phyloP scores from a whole-genome alignment of 345 rosid species.

The Gynandropsis gynandra region DNA sequence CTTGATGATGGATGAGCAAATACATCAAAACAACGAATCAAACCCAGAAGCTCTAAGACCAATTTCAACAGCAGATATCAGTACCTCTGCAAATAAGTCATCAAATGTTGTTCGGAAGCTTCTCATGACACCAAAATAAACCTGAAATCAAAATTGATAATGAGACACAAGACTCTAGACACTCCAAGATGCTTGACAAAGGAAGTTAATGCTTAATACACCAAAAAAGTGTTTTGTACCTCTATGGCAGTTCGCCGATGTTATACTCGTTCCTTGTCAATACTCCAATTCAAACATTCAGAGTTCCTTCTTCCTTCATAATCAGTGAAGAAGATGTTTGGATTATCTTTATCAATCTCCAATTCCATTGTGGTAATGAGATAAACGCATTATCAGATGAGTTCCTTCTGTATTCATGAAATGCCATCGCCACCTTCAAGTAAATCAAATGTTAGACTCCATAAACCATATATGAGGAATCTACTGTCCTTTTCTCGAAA shows the following conservation, averaged over 20 bases:
- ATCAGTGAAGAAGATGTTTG: conserved; percentile 81
- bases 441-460: conserved; percentile 18
- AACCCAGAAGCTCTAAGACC: conserved; percentile 90
- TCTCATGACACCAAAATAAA: no score
- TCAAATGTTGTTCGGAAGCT: conserved; percentile 88
- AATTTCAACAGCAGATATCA: conserved; percentile 69
- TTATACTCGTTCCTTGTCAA: conserved; percentile 81
- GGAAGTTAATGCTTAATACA: not conserved
- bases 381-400: conserved; percentile 44
- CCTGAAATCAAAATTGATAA: no score
- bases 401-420: conserved; percentile 75
- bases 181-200: no score
- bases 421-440: conserved; percentile 87
- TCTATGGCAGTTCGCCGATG: conserved; percentile 89
- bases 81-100: conserved; percentile 60
- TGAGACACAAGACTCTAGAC: no score
- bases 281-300: conserved; percentile 82
- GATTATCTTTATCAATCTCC: conserved; percentile 84
- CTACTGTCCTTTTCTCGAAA: no score
- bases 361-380: conserved; percentile 83
- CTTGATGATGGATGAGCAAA: no score
- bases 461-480: not conserved
- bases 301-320: conserved; percentile 80
- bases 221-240: conserved; percentile 34
- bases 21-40: no score